These are phyloP conservation scores for Eustoma russellianum DNA, from an alignment of 257 asterid genomes.

Conservation along the genomic window DNA sequence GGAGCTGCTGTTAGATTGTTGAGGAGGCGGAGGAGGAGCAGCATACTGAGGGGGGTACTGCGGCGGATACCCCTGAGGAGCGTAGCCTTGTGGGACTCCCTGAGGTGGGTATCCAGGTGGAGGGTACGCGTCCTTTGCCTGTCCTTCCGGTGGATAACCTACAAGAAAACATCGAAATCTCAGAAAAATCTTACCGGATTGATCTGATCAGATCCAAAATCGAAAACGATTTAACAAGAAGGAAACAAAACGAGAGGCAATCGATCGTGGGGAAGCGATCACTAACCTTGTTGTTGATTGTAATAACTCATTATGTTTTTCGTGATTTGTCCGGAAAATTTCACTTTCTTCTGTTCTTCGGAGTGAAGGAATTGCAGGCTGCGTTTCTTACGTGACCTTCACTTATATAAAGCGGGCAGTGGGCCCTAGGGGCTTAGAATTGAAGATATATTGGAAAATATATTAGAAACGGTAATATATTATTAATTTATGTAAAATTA, in stretches of 20 bases:
- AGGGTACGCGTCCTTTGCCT: slow-evolving; percentile 29
- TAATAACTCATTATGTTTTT: slow-evolving; percentile 24
- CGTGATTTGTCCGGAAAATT: no score
- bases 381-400: no score
- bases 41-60: slow-evolving; percentile 35
- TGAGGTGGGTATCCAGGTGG: slow-evolving; percentile 41
- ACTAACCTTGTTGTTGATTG: slow-evolving; percentile 30
- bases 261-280: background rate
- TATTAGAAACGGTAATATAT: no score
- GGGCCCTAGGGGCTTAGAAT: no score
- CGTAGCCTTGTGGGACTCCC: slow-evolving; percentile 23
- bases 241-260: background rate
- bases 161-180: slow-evolving; percentile 1
- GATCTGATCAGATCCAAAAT: slow-evolving; percentile 7
- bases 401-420: no score
- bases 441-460: no score
- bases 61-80: slow-evolving; percentile 29
- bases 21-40: slow-evolving; percentile 29
- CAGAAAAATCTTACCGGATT: background rate
- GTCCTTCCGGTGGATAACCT: slow-evolving; percentile 37
- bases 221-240: background rate
- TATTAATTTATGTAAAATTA: no score
- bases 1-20: slow-evolving; percentile 8
- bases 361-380: no score
- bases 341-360: no score